Percentiles rank a stretch among this genome's conserved stretches.
These are phyloP conservation scores for Scedosporium minutisporum DNA, from an alignment of 2,329 filamentous ascomycete species.

Conservation along the genomic window DNA sequence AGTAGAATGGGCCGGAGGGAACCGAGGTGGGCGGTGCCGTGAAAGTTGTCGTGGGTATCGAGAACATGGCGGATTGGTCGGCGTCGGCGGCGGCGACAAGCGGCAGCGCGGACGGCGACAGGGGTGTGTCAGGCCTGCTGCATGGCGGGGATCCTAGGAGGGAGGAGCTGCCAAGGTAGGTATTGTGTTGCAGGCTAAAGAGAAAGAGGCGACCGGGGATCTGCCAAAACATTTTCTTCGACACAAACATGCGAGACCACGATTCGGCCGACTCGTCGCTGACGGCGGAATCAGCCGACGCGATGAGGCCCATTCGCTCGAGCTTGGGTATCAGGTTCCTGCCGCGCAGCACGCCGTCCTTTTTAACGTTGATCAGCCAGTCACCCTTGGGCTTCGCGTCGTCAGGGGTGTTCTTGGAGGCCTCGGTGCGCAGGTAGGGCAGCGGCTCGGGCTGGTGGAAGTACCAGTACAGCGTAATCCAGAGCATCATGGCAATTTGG, in stretches of 20 bases:
- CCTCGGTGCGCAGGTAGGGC: constrained; percentile 50
- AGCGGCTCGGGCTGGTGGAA: constrained; percentile 78
- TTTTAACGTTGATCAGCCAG: constrained; percentile 76
- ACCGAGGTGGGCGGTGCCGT: constrained; percentile 22
- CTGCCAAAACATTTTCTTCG: constrained; percentile 81
- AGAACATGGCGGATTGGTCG: constrained; percentile 29
- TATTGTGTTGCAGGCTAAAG: constrained; percentile 64
- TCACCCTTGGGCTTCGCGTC: constrained; percentile 69
- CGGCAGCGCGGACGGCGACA: constrained; percentile 29
- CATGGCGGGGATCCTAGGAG: not conserved
- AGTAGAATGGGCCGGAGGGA: constrained; percentile 63
- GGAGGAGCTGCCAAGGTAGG: constrained; percentile 1
- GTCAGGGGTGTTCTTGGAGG: constrained; percentile 56
- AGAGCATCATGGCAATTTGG: constrained; percentile 94
- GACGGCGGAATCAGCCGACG: constrained; percentile 65
- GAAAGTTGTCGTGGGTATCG: constrained; percentile 22
- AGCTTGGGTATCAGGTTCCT: constrained; percentile 79
- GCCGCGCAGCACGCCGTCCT: constrained; percentile 80
- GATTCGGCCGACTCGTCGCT: constrained; percentile 51
- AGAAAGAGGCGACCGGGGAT: constrained; percentile 78
- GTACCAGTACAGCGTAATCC: constrained; percentile 93
- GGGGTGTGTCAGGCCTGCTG: constrained; percentile 25
- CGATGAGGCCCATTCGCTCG: constrained; percentile 83
- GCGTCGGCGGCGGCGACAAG: constrained; percentile 14
- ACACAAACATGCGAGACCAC: constrained; percentile 77